Base-by-base conservation (phyloP, 495 filamentous ascomycete genomes). In the Penicillium canariense region DNA sequence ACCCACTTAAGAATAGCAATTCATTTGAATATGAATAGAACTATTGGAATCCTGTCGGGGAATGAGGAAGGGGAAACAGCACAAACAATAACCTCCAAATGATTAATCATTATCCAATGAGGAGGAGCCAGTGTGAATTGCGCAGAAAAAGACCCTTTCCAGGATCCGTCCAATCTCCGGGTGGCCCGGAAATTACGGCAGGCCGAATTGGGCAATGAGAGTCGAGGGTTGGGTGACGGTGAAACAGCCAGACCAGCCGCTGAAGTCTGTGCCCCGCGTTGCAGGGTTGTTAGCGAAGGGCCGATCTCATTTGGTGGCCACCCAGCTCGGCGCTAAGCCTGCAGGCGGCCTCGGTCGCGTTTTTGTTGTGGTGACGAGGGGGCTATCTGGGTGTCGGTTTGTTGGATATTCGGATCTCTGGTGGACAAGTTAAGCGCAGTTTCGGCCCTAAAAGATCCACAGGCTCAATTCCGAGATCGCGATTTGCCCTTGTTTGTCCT, bases 261-360 rank as follows among this genome's bases (percentile, higher is more conserved):
- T 48, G 50, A 40, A 47, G 56, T 60, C 53, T 51, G 58, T 57
- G 59, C 59, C 54, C 59, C 50, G 46, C 54, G 48, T 51, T 40
- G 54, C 42, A 54, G 30, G 50, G 53, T 18, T 54, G 25, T 51
- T 55, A 56, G 49, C 48, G 53, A 43, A 48, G 35, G 20, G 11
- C 22, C 27, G 27, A 25, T n/a, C 50, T 22, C 53, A 36, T 38
- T 52, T 55, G 52, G 58, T 51, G 52, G 58, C 48, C 45, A 32
- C 42, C 23, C 23, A 18, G 27, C 23, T 20, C 52, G 38, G 30
- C 52, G 32, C 52, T 48, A 48, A 26, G n/a, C 5, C 6, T 31
- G 11, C 22, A 26, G 17, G 48, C 23, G 9, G 42, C 26, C 26
- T 43, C 20, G 39, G 39, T 26, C 15, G 35, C 20, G 35, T n/a